phyloP scores from a whole-genome alignment of 1,284 basidiomycete genomes.

The Marasmius fiardii region DNA sequence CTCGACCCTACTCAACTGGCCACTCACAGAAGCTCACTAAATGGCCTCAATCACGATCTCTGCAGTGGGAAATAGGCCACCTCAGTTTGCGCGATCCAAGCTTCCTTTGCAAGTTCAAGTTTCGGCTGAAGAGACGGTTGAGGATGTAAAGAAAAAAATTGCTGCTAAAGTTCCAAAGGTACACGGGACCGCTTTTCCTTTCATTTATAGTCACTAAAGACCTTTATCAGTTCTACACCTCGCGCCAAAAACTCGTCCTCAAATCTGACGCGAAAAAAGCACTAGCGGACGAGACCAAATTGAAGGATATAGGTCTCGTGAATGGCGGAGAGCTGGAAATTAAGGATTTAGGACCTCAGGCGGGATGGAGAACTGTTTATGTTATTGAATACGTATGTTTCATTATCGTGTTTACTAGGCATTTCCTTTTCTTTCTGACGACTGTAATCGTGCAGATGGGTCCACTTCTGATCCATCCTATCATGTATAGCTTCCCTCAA shows the following conservation, averaged over 20 bases:
- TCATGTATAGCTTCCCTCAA: constrained; percentile 74
- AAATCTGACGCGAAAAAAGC: constrained; percentile 53
- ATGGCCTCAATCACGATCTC: constrained; percentile 66
- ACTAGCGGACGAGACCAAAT: constrained; percentile 59
- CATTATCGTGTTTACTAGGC: constrained; percentile 7
- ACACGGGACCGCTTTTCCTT: constrained; percentile 18
- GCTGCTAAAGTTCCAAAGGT: constrained; percentile 60
- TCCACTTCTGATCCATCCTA: constrained; percentile 88
- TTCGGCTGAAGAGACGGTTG: constrained; percentile 47
- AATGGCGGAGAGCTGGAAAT: constrained; percentile 64
- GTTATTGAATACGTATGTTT: constrained; percentile 85
- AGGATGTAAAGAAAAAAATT: constrained; percentile 59
- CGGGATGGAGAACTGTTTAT: constrained; percentile 85
- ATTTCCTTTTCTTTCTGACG: constrained; percentile 8
- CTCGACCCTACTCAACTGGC: not conserved
- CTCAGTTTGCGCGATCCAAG: constrained; percentile 40
- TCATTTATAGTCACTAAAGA: not conserved
- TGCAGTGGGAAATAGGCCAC: constrained; percentile 38
- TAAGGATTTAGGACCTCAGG: constrained; percentile 88
- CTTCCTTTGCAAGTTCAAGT: constrained; percentile 60
- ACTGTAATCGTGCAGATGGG: constrained; percentile 54
- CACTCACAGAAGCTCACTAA: not conserved
- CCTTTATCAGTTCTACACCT: constrained; percentile 57
- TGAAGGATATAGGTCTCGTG: constrained; percentile 54
- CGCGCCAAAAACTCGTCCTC: constrained; percentile 73